Base-by-base conservation (phyloP, 306 rosid species). In the Argentina anserina region DNA sequence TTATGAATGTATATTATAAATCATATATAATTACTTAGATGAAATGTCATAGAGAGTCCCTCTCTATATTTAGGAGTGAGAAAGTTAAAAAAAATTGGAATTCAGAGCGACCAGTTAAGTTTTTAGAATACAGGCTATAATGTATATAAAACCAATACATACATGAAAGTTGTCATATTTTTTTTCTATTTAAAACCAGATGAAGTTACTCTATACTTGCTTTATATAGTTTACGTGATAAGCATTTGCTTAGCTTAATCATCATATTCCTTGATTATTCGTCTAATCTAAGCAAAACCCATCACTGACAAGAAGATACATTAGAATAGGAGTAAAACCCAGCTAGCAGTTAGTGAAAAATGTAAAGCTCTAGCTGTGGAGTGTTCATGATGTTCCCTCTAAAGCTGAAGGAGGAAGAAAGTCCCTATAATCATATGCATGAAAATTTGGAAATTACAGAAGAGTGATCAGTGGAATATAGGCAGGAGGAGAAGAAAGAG, bases 231-330 rank as follows among this genome's bases (percentile, higher is more conserved):
- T 1, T 7, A 0, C 7, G 56, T 50, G 25, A 50, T 50, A 7
- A 50, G 26, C 56, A 50, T 20, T 20, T 50, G 4, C 0, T 39
- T 17, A 26, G 53, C 53, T 62, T 17, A 23, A 10, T 61, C 65
- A 31, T 60, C 66, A 15, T 17, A 17, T n/a, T 47, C 39, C 39
- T 66, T 77, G 72, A 81, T 25, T 67, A 77, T 59, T 77, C 78
- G 78, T 75, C 70, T 69, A 60, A 60, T 81, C 64, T 46, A 81
- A 81, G 83, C 79, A 60, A 81, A 63, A 43, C 40, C 40, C 55
- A 21, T 15, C 23, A 1, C 50, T 74, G 49, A 36, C 59, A 45
- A 34, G 12, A 60, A 31, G 33, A 67, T 49, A 3, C 46, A 56
- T 67, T 14, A 29, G 71, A 41, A 52, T 26, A 73, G 12, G 43